Conservation (phyloP, 345 rosid species). For the Syzygium aqueum region DNA sequence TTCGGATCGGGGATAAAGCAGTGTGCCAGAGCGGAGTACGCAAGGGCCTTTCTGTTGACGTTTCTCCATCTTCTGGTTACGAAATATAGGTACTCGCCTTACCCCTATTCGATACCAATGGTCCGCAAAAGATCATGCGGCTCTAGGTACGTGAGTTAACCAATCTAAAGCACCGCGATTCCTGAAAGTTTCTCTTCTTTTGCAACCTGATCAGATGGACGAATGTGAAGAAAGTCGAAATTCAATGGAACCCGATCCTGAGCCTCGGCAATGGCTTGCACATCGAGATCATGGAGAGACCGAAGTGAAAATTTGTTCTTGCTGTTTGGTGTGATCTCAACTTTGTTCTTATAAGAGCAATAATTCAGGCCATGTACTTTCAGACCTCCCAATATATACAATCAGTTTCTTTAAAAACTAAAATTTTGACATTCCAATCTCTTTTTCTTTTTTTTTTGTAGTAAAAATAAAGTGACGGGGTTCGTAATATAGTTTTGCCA, state of each 20-base stretch:
- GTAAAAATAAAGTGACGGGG: no score
- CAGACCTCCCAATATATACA: no score
- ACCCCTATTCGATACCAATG: background rate
- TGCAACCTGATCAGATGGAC: background rate
- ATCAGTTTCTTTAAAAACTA: no score
- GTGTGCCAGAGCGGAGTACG: constrained; percentile 17
- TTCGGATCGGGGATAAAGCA: constrained; percentile 18
- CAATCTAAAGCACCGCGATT: background rate
- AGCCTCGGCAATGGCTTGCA: background rate
- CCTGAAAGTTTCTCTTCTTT: background rate
- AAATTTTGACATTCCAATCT: no score
- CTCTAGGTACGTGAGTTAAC: background rate
- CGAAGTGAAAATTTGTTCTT: background rate
- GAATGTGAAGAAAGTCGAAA: background rate
- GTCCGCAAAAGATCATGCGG: background rate
- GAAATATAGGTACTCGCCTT: constrained; percentile 5
- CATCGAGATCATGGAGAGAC: background rate
- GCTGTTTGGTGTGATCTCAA: background rate
- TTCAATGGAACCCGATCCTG: constrained; percentile 1
- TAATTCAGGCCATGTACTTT: no score
- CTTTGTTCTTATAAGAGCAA: no score
- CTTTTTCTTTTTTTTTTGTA: no score
- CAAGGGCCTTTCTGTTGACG: constrained; percentile 1
- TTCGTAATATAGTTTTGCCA: no score
- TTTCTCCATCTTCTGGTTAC: constrained; percentile 19